phyloP scores from a whole-genome alignment of 2,329 filamentous ascomycete genomes.

The Exophiala alcalophila region DNA sequence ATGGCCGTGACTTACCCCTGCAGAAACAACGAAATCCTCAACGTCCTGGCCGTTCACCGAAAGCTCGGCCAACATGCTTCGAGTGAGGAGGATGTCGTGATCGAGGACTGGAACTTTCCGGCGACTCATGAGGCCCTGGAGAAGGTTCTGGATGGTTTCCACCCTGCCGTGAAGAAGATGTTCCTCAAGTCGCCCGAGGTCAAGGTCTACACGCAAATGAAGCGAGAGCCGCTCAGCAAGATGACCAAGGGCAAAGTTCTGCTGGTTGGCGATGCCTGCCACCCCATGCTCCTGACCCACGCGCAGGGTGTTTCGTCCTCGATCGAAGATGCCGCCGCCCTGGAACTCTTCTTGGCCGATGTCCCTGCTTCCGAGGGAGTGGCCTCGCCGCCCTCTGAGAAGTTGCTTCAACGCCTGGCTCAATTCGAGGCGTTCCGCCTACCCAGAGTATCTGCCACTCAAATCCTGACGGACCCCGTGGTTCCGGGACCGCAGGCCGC shows the following conservation, averaged over 20 bases:
- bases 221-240: constrained; percentile 27
- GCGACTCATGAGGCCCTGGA: constrained; percentile 29
- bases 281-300: constrained; percentile 30
- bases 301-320: constrained; percentile 30
- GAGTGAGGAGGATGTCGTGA: constrained; percentile 26
- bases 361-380: constrained; percentile 19
- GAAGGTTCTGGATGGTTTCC: constrained; percentile 28
- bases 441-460: constrained; percentile 27
- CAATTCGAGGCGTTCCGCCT: constrained; percentile 28
- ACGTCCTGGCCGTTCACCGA: constrained; percentile 28
- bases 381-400: constrained; percentile 15
- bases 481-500: constrained; percentile 28
- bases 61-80: constrained; percentile 24
- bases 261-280: constrained; percentile 59
- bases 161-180: constrained; percentile 27
- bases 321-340: constrained; percentile 30
- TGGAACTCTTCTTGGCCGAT: constrained; percentile 27
- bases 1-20: constrained; percentile 32
- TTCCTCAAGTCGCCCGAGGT: constrained; percentile 29
- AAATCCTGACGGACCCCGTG: constrained; percentile 29
- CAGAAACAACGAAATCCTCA: constrained; percentile 29
- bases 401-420: constrained; percentile 24
- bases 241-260: constrained; percentile 57
- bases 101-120: constrained; percentile 31
- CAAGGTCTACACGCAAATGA: constrained; percentile 32